Evolutionary conservation across 805 yeast genomes (phyloP).

Genomic region (Candida alai): DNA sequence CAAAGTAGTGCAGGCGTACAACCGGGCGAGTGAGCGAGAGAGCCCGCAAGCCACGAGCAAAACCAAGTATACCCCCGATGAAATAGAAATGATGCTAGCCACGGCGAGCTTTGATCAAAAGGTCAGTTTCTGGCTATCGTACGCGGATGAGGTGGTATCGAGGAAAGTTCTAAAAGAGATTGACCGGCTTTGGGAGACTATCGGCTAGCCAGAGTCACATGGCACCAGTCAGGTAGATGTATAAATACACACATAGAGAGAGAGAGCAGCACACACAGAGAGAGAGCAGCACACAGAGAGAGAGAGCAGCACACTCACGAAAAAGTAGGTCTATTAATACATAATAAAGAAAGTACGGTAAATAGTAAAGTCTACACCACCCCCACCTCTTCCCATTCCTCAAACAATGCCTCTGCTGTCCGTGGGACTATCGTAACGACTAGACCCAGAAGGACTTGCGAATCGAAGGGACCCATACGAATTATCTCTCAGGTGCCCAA

Average conservation of each 20-base stretch:
- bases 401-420: constrained; percentile 21
- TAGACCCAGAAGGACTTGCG: too few species aligned
- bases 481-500: too few species aligned
- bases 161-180: constrained; percentile 3
- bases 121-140: constrained; percentile 9
- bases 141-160: constrained; percentile 1
- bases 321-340: too few species aligned
- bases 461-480: too few species aligned
- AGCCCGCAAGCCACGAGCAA: constrained; percentile 3
- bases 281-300: too few species aligned
- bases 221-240: too few species aligned
- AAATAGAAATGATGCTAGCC: constrained; percentile 6
- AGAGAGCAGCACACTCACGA: too few species aligned
- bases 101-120: constrained; percentile 17
- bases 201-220: constrained; percentile 2
- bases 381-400: too few species aligned
- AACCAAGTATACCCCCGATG: background rate
- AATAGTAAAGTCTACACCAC: too few species aligned
- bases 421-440: constrained; percentile 20
- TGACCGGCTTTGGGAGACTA: constrained; percentile 11
- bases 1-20: constrained; percentile 9
- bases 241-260: too few species aligned
- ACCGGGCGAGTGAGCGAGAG: constrained; percentile 9
- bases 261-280: too few species aligned
- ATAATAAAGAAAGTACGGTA: too few species aligned